Base-by-base conservation (phyloP, 2,329 filamentous ascomycete genomes). In the Hypoxylon sp. region DNA sequence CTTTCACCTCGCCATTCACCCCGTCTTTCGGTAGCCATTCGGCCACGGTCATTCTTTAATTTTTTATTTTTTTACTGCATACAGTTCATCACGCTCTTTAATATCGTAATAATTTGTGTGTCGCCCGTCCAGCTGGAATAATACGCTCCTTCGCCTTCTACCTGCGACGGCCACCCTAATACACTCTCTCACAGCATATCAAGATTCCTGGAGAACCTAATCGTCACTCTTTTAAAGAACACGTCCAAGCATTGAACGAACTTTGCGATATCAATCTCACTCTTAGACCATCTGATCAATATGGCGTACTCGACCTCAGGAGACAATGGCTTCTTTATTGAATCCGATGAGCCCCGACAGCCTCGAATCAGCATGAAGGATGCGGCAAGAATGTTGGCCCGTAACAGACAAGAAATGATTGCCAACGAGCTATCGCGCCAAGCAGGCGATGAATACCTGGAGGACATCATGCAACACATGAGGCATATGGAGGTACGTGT, bases 401-500 rank as follows among this genome's bases (percentile, higher is more conserved):
- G 91, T 76, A 89, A 95, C 81, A 89, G 90, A 74, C 95, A 97
- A 80, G 92, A 95, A 76, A 90, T 91, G 71, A 91, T 98, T 73
- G 94, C 91, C 66, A 92, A 94, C 76, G 93, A 98, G 78, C 87
- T 98, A 71, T 97, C 94, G 47, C 89, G 90, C 72, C 83, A 92
- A 72, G 93, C 94, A 52, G 90, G 89, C 66, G 93, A 97, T 60
- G 94, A 97, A 81, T 97, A 98, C 78, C 88, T 96, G 73, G 93
- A 97, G 79, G 95, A 98, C 78, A 91, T 97, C 78, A 89, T 98
- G 82, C 87, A 91, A 76, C 95, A 98, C 82, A 96, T 97, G 91
- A 88, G 93, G 78, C 87, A 92, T 75, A 97, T 99, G 95, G 96
- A 99, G 89, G 88, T 88, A 76, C 72, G 85, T 82, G 67, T 75